phyloP scores from a whole-genome alignment of 2,329 filamentous ascomycete genomes.

The Pleurostoma richardsiae region DNA sequence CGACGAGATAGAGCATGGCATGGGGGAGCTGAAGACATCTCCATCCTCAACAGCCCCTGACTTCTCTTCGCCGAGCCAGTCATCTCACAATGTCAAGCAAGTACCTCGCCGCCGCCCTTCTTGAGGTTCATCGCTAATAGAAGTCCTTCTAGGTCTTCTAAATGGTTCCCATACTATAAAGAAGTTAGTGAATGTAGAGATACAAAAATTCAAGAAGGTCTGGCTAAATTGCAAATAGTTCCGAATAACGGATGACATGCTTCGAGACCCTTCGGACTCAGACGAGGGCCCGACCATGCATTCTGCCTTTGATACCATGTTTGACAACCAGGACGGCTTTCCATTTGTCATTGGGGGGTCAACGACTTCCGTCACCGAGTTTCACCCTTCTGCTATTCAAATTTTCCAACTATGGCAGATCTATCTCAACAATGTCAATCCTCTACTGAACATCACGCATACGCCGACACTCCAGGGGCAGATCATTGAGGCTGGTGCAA shows the following conservation, averaged over 20 bases:
- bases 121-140: background rate
- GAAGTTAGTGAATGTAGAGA: constrained; percentile 31
- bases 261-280: constrained; percentile 52
- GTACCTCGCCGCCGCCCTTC: background rate
- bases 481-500: constrained; percentile 56
- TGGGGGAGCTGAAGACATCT: constrained; percentile 49
- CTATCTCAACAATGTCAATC: constrained; percentile 66
- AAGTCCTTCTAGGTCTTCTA: constrained; percentile 25
- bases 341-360: constrained; percentile 49
- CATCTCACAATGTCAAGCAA: constrained; percentile 20
- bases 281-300: constrained; percentile 51
- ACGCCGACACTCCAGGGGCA: constrained; percentile 59
- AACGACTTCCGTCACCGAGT: constrained; percentile 33
- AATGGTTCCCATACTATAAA: constrained; percentile 48
- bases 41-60: constrained; percentile 36
- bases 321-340: constrained; percentile 49
- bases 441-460: constrained; percentile 64
- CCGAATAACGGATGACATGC: constrained; percentile 36
- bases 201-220: too few species aligned
- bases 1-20: constrained; percentile 51
- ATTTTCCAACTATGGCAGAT: constrained; percentile 65
- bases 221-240: constrained; percentile 29
- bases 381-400: constrained; percentile 51
- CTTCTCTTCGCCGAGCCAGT: constrained; percentile 10
- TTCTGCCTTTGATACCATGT: constrained; percentile 55